phyloP scores from a whole-genome alignment of 2,329 filamentous ascomycete species.

The Orbilia oligospora region DNA sequence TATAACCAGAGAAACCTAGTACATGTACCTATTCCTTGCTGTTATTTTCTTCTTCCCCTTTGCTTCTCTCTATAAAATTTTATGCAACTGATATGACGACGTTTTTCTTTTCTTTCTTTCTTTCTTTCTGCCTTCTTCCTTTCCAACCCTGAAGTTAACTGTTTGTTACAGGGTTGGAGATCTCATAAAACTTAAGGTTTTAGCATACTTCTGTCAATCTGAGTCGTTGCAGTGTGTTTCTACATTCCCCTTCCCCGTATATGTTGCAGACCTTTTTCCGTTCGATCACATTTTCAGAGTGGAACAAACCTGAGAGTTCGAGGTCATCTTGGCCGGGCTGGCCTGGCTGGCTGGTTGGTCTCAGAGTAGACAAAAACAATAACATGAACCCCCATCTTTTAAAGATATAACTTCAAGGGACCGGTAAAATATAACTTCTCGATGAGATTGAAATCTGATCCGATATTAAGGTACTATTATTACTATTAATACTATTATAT shows the following conservation, averaged over 20 bases:
- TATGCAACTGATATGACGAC: conserved; percentile 28
- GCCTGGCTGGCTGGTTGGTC: neutral
- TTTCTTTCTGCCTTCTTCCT: neutral
- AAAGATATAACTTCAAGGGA: neutral
- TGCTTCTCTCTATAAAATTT: conserved; percentile 2
- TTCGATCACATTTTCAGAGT: neutral
- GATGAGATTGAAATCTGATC: neutral
- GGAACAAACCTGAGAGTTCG: conserved; percentile 8
- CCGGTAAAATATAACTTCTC: conserved; percentile 1
- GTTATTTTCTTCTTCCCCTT: neutral
- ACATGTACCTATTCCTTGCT: neutral
- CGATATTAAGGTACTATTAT: too few relatives aligned
- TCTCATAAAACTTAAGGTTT: conserved; percentile 14
- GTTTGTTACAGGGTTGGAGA: conserved; percentile 6
- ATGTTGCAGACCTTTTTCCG: neutral
- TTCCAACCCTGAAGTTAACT: conserved; percentile 4
- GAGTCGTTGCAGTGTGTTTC: too few relatives aligned
- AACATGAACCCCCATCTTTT: too few relatives aligned
- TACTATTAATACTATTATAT: too few relatives aligned
- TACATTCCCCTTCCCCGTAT: neutral
- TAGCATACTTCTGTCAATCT: neutral
- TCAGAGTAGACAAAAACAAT: neutral
- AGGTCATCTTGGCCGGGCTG: too few relatives aligned
- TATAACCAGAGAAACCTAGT: conserved; percentile 18
- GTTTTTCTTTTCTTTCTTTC: neutral